Conservation (phyloP, 2,329 filamentous ascomycete genomes). For the Claviceps paspali region DNA sequence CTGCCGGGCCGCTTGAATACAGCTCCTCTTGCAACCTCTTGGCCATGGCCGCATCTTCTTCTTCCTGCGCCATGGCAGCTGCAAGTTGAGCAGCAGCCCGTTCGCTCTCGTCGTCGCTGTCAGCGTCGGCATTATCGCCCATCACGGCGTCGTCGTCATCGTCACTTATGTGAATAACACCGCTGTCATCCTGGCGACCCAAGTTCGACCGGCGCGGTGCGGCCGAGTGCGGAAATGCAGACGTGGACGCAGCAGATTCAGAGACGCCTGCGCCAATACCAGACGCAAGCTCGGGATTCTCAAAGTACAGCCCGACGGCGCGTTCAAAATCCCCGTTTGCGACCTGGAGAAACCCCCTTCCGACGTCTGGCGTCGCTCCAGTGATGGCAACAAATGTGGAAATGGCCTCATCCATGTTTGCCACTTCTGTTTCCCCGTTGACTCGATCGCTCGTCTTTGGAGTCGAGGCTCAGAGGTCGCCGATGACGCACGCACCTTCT, state of each 20-base stretch:
- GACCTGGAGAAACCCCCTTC: constrained; percentile 69
- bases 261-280: constrained; percentile 19
- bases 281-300: constrained; percentile 57
- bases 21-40: constrained; percentile 83
- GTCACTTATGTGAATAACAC: constrained; percentile 57
- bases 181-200: constrained; percentile 20
- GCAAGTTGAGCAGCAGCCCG: constrained; percentile 25
- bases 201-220: constrained; percentile 14
- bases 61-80: constrained; percentile 41
- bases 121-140: constrained; percentile 18
- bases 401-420: constrained; percentile 54
- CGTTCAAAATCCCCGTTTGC: constrained; percentile 73
- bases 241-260: constrained; percentile 6
- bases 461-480: too few relatives aligned
- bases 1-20: constrained; percentile 42
- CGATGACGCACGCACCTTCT: too few relatives aligned
- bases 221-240: constrained; percentile 13
- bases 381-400: constrained; percentile 73
- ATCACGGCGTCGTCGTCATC: constrained; percentile 45
- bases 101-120: constrained; percentile 23
- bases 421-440: background rate
- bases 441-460: too few relatives aligned
- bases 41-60: constrained; percentile 90
- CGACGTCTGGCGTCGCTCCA: constrained; percentile 55
- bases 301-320: constrained; percentile 80